Conservation (phyloP, 352 stramenopile species). For the Phytophthora uliginosa region DNA sequence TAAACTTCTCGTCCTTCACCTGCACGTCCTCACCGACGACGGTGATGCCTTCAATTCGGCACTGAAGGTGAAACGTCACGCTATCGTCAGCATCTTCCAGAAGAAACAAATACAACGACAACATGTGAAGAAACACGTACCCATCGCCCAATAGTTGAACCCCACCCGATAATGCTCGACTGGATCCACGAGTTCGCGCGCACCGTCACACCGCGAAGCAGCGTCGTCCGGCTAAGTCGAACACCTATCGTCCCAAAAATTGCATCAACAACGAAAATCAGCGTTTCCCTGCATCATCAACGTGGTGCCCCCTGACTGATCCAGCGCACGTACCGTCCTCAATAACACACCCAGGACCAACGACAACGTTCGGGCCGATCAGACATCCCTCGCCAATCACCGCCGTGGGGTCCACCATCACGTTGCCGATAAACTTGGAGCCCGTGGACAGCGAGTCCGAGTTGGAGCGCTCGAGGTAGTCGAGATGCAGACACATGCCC, state of each 20-base stretch:
- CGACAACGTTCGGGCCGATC: constrained; percentile 89
- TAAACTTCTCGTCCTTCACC: constrained; percentile 91
- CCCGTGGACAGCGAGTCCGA: constrained; percentile 61
- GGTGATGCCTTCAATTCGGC: constrained; percentile 85
- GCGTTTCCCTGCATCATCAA: neutral
- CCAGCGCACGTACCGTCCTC: constrained; percentile 64
- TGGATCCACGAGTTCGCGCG: constrained; percentile 88
- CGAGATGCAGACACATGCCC: constrained; percentile 89
- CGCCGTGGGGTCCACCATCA: constrained; percentile 85
- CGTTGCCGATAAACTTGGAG: constrained; percentile 85
- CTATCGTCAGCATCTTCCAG: neutral
- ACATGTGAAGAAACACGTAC: constrained; percentile 36
- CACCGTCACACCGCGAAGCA: constrained; percentile 83
- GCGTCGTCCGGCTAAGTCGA: constrained; percentile 82
- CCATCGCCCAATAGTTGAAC: constrained; percentile 88
- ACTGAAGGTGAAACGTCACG: constrained; percentile 40
- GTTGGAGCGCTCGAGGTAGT: constrained; percentile 70
- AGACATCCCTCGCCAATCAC: constrained; percentile 82
- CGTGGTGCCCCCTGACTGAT: neutral
- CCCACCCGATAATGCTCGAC: constrained; percentile 92
- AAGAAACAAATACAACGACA: neutral
- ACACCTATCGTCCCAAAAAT: constrained; percentile 53
- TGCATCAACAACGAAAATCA: neutral
- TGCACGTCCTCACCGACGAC: constrained; percentile 91
- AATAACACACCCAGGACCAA: constrained; percentile 87